phyloP scores from a whole-genome alignment of 371 early-diverging fungal genomes.

The Smittium culicis region DNA sequence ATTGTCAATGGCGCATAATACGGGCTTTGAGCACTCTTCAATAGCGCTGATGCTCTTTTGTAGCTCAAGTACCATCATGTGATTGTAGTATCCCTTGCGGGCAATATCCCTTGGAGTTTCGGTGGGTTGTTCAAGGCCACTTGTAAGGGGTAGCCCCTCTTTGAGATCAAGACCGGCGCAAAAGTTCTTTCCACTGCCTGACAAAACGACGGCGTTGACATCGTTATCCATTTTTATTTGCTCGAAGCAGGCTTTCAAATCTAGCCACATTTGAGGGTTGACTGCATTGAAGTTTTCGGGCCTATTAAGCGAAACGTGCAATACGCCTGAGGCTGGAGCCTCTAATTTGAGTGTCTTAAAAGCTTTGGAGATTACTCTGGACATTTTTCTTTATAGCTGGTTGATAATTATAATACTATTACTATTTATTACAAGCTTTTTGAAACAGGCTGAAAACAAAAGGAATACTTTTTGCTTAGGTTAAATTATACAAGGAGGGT shows the following conservation, averaged over 20 bases:
- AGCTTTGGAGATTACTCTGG: not conserved
- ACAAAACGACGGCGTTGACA: slow-evolving; percentile 57
- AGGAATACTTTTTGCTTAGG: too few relatives aligned
- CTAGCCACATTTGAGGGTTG: slow-evolving; percentile 45
- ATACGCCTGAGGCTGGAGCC: slow-evolving; percentile 39
- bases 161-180: slow-evolving; percentile 78
- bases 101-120: slow-evolving; percentile 32
- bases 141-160: too few relatives aligned
- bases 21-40: slow-evolving; percentile 71
- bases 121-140: slow-evolving; percentile 11
- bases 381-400: too few relatives aligned
- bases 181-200: slow-evolving; percentile 60
- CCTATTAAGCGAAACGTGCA: slow-evolving; percentile 69
- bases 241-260: slow-evolving; percentile 39
- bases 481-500: too few relatives aligned
- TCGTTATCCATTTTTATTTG: slow-evolving; percentile 40
- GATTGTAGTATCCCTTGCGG: slow-evolving; percentile 35
- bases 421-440: too few relatives aligned
- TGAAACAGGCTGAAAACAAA: too few relatives aligned
- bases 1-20: slow-evolving; percentile 77
- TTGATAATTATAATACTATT: too few relatives aligned
- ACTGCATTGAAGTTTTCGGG: slow-evolving; percentile 69
- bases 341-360: not conserved
- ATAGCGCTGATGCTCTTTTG: slow-evolving; percentile 59
- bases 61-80: slow-evolving; percentile 26